Evolutionary conservation across 768 basidiomycete genomes (phyloP).

Genomic region (Macrolepiota fuliginosa): DNA sequence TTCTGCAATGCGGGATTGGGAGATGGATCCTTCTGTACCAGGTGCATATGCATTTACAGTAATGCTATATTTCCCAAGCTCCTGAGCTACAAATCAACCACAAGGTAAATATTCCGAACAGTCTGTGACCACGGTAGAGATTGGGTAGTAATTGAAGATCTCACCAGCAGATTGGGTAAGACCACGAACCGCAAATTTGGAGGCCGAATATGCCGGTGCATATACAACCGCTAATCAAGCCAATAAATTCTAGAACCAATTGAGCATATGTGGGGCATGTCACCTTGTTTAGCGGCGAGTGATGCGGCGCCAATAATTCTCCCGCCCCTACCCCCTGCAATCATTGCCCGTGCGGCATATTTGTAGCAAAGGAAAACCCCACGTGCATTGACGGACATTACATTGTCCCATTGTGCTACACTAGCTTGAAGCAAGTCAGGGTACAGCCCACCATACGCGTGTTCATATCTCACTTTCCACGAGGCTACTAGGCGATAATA

Average conservation of each 20-base stretch:
- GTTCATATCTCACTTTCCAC: background rate
- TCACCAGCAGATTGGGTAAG: constrained; percentile 38
- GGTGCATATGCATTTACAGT: constrained; percentile 43
- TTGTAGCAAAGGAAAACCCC: constrained; percentile 41
- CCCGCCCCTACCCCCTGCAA: constrained; percentile 40
- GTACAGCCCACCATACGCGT: background rate
- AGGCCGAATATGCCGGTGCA: constrained; percentile 25
- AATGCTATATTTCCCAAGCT: constrained; percentile 35
- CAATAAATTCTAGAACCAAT: background rate
- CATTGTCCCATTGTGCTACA: constrained; percentile 20
- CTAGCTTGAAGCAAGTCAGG: background rate
- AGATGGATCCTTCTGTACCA: constrained; percentile 14
- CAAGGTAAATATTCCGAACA: background rate
- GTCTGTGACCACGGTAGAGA: background rate
- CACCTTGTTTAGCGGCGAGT: constrained; percentile 33
- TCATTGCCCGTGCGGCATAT: constrained; percentile 40
- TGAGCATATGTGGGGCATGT: background rate
- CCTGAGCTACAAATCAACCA: constrained; percentile 26
- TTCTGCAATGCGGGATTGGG: background rate
- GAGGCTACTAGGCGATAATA: background rate
- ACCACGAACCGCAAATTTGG: constrained; percentile 39
- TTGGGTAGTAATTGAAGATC: background rate
- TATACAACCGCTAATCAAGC: background rate
- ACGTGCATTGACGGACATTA: constrained; percentile 31
- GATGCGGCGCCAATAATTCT: constrained; percentile 44